Evolutionary conservation across 495 filamentous ascomycete genomes (phyloP).

Genomic region (Neurospora sp.): DNA sequence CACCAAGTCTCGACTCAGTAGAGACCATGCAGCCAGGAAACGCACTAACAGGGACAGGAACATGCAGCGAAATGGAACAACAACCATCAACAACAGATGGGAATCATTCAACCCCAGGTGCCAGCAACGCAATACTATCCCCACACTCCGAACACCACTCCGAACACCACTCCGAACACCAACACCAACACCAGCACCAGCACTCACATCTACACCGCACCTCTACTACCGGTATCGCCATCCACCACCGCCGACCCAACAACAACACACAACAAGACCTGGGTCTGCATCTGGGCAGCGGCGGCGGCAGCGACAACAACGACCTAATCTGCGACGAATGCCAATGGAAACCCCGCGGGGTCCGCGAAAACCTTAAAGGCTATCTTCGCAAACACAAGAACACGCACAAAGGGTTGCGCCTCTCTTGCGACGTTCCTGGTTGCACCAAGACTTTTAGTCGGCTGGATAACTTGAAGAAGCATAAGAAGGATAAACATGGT

Average conservation of each 20-base stretch:
- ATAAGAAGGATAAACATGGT: conserved; percentile 29
- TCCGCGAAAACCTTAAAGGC: conserved; percentile 26
- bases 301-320: background rate
- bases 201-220: background rate
- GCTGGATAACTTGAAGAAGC: conserved; percentile 33
- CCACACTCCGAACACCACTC: background rate
- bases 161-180: background rate
- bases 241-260: background rate
- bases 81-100: background rate
- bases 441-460: conserved; percentile 34
- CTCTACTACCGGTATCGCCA: background rate
- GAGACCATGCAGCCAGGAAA: background rate
- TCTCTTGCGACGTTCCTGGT: conserved; percentile 20
- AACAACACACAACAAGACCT: background rate
- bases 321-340: conserved; percentile 28
- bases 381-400: conserved; percentile 32
- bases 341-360: conserved; percentile 28
- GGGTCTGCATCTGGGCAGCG: background rate
- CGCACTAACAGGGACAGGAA: background rate
- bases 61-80: background rate
- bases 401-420: conserved; percentile 25
- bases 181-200: background rate
- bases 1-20: background rate
- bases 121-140: background rate
- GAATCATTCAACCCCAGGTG: background rate